A percentile compares a stretch with the other conserved stretches of the same genome.
phyloP scores from a whole-genome alignment of 2,329 filamentous ascomycete species.

The Trichoderma arundinaceum region DNA sequence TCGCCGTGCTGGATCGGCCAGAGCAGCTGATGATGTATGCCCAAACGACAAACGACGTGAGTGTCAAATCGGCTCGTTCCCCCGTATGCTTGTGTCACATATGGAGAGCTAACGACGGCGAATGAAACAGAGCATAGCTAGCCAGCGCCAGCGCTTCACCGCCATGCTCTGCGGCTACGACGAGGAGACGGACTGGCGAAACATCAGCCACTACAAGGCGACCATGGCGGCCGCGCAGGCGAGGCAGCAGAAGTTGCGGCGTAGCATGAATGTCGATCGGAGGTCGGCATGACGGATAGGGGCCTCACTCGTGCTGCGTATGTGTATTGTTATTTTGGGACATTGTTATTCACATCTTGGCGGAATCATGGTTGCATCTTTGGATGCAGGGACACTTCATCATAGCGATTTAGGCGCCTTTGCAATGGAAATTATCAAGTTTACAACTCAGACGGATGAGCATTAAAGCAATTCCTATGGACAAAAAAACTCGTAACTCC shows the following conservation, averaged over 20 bases:
- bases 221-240: slow-evolving; percentile 13
- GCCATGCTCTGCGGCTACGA: slow-evolving; percentile 61
- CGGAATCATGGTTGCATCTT: not conserved
- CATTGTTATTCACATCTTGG: not conserved
- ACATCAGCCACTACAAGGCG: slow-evolving; percentile 24
- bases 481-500: not conserved
- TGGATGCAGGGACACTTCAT: not conserved
- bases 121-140: slow-evolving; percentile 57
- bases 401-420: not conserved
- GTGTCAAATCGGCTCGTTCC: too few species aligned
- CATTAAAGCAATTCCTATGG: not conserved
- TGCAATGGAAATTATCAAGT: not conserved
- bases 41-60: slow-evolving; percentile 59
- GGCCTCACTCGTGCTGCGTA: too few species aligned
- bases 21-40: slow-evolving; percentile 66
- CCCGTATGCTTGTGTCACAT: too few species aligned
- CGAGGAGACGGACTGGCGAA: slow-evolving; percentile 33
- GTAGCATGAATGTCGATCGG: slow-evolving; percentile 4
- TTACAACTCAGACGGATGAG: not conserved
- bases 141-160: slow-evolving; percentile 62
- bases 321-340: not conserved
- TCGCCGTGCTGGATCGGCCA: slow-evolving; percentile 60
- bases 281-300: not conserved
- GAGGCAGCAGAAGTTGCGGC: slow-evolving; percentile 16
- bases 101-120: too few species aligned